Percentiles rank a stretch among this genome's conserved stretches.
phyloP scores from a whole-genome alignment of 2,329 filamentous ascomycete genomes.

The Aspergillus latus region DNA sequence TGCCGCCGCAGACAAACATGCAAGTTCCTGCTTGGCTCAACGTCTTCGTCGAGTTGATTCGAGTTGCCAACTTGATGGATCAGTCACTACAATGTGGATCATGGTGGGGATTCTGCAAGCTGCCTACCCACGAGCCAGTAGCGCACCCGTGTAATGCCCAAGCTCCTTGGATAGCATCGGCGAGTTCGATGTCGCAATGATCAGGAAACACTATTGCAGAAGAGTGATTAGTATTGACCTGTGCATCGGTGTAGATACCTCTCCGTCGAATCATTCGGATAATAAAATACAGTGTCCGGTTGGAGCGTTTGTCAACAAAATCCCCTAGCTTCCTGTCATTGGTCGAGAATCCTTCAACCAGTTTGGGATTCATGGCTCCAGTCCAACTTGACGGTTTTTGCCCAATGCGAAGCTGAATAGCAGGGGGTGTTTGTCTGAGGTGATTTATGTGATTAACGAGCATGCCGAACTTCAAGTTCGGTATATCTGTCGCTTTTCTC shows the following conservation, averaged over 20 bases:
- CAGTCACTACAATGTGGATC: conserved; percentile 7
- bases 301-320: not conserved
- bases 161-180: not conserved
- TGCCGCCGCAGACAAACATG: not conserved
- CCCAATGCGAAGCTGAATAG: not conserved
- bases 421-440: not conserved
- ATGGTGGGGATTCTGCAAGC: conserved; percentile 5
- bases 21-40: not conserved
- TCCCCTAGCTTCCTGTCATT: conserved; percentile 7
- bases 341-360: conserved; percentile 9
- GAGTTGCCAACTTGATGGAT: conserved; percentile 1
- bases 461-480: not conserved
- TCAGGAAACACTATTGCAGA: not conserved
- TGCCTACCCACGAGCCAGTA: conserved; percentile 7
- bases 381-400: not conserved
- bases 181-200: not conserved
- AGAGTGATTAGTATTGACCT: too few relatives aligned
- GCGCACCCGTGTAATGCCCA: conserved; percentile 4
- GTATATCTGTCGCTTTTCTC: too few relatives aligned
- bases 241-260: not conserved
- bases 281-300: not conserved
- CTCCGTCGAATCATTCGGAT: not conserved
- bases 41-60: not conserved
- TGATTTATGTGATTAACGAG: conserved; percentile 2
- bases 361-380: not conserved